Conservation (phyloP, 2,329 filamentous ascomycete species). For the Cladosporium sp. region DNA sequence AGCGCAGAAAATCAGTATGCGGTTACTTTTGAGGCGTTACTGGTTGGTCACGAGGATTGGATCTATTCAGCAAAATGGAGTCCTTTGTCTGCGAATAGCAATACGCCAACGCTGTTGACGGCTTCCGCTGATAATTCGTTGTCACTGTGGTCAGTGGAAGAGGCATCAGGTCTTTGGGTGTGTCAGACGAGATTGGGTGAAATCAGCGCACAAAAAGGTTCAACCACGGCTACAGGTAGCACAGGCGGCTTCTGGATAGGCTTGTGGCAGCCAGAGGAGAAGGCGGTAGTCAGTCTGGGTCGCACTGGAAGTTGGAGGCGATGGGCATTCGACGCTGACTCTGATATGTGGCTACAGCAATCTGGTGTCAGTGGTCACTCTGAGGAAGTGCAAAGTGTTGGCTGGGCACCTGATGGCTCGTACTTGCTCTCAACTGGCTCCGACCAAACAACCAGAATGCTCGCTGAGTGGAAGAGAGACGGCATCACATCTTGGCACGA, state of each 20-base stretch:
- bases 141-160: slow-evolving; percentile 85
- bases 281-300: slow-evolving; percentile 73
- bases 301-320: slow-evolving; percentile 89
- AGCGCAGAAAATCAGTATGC: slow-evolving; percentile 62
- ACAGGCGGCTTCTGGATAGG: slow-evolving; percentile 96
- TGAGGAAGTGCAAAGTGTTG: slow-evolving; percentile 71
- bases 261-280: slow-evolving; percentile 78
- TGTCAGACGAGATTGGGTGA: slow-evolving; percentile 82
- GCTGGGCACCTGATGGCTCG: slow-evolving; percentile 76
- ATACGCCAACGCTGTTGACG: slow-evolving; percentile 58
- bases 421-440: slow-evolving; percentile 85
- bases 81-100: slow-evolving; percentile 38
- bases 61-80: slow-evolving; percentile 86
- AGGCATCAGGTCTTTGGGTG: slow-evolving; percentile 83
- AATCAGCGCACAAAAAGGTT: slow-evolving; percentile 90
- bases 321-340: slow-evolving; percentile 63
- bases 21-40: slow-evolving; percentile 86
- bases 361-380: slow-evolving; percentile 82
- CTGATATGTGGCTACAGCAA: slow-evolving; percentile 70
- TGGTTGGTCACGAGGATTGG: slow-evolving; percentile 97
- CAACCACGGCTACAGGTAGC: slow-evolving; percentile 92
- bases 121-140: slow-evolving; percentile 94
- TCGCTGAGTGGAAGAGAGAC: slow-evolving; percentile 67
- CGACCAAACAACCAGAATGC: slow-evolving; percentile 89
- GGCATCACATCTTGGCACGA: slow-evolving; percentile 75